Evolutionary conservation across 1,139 yeast genomes (phyloP).

Genomic region (Pichia terricola): DNA sequence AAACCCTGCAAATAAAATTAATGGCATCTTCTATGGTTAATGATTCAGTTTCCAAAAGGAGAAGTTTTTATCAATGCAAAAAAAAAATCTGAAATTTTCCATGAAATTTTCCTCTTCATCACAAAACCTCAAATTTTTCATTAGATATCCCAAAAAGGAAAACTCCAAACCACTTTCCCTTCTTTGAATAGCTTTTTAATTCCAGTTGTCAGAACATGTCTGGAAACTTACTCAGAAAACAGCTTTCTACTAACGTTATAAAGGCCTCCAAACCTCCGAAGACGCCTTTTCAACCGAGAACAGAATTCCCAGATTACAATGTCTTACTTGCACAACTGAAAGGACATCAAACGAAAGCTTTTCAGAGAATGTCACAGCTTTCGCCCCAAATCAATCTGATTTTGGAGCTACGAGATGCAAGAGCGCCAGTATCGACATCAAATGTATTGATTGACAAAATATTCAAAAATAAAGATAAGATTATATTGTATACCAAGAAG

Average conservation of each 20-base stretch:
- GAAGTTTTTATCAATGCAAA: not conserved
- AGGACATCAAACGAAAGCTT: conserved; percentile 84
- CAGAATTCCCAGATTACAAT: conserved; percentile 54
- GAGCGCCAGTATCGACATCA: conserved; percentile 82
- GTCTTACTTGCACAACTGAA: conserved; percentile 72
- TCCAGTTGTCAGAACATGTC: not conserved
- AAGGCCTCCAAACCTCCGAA: not conserved
- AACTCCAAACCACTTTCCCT: too few relatives aligned
- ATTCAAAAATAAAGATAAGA: conserved; percentile 46
- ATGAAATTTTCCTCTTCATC: too few relatives aligned
- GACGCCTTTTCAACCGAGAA: conserved; percentile 20
- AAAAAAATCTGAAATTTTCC: too few relatives aligned
- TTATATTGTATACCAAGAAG: conserved; percentile 61
- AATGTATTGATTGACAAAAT: conserved; percentile 73
- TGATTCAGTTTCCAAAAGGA: too few relatives aligned
- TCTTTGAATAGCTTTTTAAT: too few relatives aligned
- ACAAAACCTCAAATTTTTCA: too few relatives aligned
- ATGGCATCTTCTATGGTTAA: conserved; percentile 49
- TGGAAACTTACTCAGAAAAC: not conserved
- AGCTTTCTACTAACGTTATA: not conserved
- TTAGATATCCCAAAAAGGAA: not conserved
- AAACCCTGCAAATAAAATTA: conserved; percentile 71
- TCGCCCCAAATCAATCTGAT: conserved; percentile 77
- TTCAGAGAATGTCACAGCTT: conserved; percentile 56
- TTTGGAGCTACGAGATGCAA: conserved; percentile 74